A percentile compares a stretch with the other conserved stretches of the same genome.
Evolutionary conservation across 2,329 filamentous ascomycete genomes (phyloP).

Genomic region (Capronia epimyces): DNA sequence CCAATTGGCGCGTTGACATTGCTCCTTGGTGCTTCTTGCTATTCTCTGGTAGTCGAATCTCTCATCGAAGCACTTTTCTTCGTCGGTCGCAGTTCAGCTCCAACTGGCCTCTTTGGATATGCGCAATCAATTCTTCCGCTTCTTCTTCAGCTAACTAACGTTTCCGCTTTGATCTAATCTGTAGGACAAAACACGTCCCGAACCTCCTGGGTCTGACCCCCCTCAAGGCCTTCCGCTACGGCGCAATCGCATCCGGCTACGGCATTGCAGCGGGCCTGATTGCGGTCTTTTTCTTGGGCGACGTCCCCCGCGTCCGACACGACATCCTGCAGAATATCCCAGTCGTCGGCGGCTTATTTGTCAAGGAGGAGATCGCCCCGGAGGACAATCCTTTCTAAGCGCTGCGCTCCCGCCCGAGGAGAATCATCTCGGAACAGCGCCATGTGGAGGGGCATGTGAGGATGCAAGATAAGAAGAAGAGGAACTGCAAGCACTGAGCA

Average conservation of each 20-base stretch:
- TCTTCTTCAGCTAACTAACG: conserved; percentile 39
- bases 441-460: neutral
- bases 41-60: too few relatives aligned
- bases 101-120: too few relatives aligned
- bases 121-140: too few relatives aligned
- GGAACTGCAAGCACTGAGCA: too few relatives aligned
- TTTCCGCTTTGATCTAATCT: conserved; percentile 21
- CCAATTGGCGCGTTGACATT: too few relatives aligned
- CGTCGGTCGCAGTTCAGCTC: too few relatives aligned
- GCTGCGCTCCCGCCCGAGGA: too few relatives aligned
- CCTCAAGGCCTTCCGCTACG: conserved; percentile 33
- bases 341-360: conserved; percentile 53
- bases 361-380: conserved; percentile 53
- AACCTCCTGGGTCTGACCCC: conserved; percentile 27
- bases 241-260: conserved; percentile 49
- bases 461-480: too few relatives aligned
- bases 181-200: conserved; percentile 21
- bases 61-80: too few relatives aligned
- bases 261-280: conserved; percentile 54
- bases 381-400: conserved; percentile 54
- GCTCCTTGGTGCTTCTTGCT: too few relatives aligned
- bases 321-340: conserved; percentile 59
- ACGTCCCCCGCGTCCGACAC: conserved; percentile 56
- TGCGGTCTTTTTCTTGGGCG: conserved; percentile 60
- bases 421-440: neutral